These are phyloP conservation scores for Stylonectria norvegica DNA, from an alignment of 2,329 filamentous ascomycete genomes.

Conservation along the genomic window DNA sequence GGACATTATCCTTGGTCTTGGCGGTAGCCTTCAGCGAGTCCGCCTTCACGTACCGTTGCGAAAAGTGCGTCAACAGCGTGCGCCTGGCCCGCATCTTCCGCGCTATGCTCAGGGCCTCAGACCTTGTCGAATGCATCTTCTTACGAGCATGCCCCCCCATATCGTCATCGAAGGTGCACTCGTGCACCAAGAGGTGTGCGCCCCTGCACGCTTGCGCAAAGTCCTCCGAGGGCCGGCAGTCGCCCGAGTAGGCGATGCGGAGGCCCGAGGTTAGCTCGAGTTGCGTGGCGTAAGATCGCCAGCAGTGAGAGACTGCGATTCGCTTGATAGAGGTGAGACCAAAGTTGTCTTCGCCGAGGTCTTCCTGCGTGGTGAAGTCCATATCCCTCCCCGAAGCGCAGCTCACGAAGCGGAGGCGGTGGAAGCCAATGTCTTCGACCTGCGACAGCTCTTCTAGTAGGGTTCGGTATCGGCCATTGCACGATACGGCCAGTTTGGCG, in stretches of 20 bases:
- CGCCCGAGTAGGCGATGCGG: constrained; percentile 89
- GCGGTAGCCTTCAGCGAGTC: constrained; percentile 29
- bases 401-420: constrained; percentile 40
- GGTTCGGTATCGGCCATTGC: constrained; percentile 65
- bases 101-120: constrained; percentile 78
- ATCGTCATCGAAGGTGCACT: constrained; percentile 93
- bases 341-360: constrained; percentile 45
- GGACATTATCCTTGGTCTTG: constrained; percentile 33
- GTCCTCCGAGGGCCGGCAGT: constrained; percentile 72
- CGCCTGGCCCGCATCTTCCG: constrained; percentile 73
- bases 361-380: constrained; percentile 32
- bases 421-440: constrained; percentile 73
- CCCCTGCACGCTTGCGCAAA: constrained; percentile 71
- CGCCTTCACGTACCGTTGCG: constrained; percentile 80
- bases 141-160: constrained; percentile 71
- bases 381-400: constrained; percentile 19
- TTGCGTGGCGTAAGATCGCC: constrained; percentile 69
- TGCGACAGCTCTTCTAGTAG: constrained; percentile 78
- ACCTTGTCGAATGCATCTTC: constrained; percentile 88
- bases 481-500: constrained; percentile 61
- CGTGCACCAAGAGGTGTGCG: constrained; percentile 84
- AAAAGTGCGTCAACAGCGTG: constrained; percentile 90
- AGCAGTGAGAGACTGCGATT: constrained; percentile 73
- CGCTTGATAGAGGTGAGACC: constrained; percentile 66
- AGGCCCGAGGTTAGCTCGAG: constrained; percentile 77